phyloP scores from a whole-genome alignment of 129 eudicot species.

The Smallanthus sonchifolius region DNA sequence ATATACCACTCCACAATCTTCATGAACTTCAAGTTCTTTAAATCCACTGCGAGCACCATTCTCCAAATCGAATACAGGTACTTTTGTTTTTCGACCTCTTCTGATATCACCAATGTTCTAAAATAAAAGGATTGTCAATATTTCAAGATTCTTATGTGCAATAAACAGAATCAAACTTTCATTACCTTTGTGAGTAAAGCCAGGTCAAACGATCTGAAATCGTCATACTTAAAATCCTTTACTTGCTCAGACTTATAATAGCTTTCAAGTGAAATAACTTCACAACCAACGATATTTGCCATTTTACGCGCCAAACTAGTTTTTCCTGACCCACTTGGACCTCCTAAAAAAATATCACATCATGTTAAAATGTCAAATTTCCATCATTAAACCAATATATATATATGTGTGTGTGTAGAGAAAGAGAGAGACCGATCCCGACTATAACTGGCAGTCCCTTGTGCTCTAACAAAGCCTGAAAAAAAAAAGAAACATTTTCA shows the following conservation, averaged over 20 bases:
- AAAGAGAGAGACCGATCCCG: slow-evolving; percentile 74
- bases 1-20: slow-evolving; percentile 91
- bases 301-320: slow-evolving; percentile 99
- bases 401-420: background rate
- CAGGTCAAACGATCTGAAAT: slow-evolving; percentile 89
- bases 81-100: slow-evolving; percentile 63
- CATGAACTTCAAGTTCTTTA: slow-evolving; percentile 88
- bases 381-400: background rate
- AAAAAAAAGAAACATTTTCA: background rate
- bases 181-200: slow-evolving; percentile 78
- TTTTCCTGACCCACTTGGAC: slow-evolving; percentile 99
- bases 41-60: slow-evolving; percentile 83
- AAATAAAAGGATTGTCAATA: background rate
- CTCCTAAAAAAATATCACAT: slow-evolving; percentile 55
- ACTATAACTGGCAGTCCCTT: slow-evolving; percentile 94
- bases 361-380: background rate
- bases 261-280: slow-evolving; percentile 96
- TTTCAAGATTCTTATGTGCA: background rate
- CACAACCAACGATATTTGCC: slow-evolving; percentile 99
- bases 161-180: background rate
- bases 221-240: slow-evolving; percentile 89
- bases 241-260: slow-evolving; percentile 86
- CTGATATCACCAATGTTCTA: slow-evolving; percentile 88
- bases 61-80: slow-evolving; percentile 86
- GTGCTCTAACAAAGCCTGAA: slow-evolving; percentile 87